Base-by-base conservation (phyloP, 2,329 filamentous ascomycete species). In the Alternaria viburni region DNA sequence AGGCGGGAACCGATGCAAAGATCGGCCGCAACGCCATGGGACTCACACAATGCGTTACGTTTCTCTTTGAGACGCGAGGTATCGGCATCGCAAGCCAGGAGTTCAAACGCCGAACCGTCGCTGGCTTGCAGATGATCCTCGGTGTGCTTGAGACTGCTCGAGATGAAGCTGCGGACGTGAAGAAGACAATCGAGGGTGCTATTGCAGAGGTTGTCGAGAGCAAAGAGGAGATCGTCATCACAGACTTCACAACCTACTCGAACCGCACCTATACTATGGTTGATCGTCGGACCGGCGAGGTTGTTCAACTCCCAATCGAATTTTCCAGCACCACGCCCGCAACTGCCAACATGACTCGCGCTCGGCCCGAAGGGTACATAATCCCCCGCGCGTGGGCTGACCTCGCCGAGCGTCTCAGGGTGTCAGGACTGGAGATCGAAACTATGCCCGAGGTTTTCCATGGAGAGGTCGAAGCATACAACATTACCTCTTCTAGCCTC, bases 21-120 rank as follows among this genome's bases (percentile, higher is more conserved):
- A 80, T 79, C 41, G 78, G 77, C 2, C 73, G 78, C 19, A 80
- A 81, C 43, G 74, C 74, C 13, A 78, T 80, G 73, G 79, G 77
- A 3, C 65, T 80, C 8, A 76, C 74, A 2, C 79, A 81, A 57
- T 72, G 70, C 13, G 61, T 80, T 2, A 76, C 75, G 0, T 79
- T 80, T 50, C 70, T 81, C 6, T 77, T 75, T 52, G 78, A 81
- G 59, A 75, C 73, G 7, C 69, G 79, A 6, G 79, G 79, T 4
- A 79, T 81, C 19, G 74, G 74, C 0, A 71, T 81, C 23, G 78
- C 79, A 5, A 67, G 73, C 57, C 77, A 80, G 57, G 66, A 74
- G 7, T 80, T 78, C 66, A 69, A 72, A 49, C 73, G 79, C 7
- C 72, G 77, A 6, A 78, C 75, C 0, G 66, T 73, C 0, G 74